Evolutionary conservation across 2,329 filamentous ascomycete genomes (phyloP).

Genomic region (Fusarium heterosporum): DNA sequence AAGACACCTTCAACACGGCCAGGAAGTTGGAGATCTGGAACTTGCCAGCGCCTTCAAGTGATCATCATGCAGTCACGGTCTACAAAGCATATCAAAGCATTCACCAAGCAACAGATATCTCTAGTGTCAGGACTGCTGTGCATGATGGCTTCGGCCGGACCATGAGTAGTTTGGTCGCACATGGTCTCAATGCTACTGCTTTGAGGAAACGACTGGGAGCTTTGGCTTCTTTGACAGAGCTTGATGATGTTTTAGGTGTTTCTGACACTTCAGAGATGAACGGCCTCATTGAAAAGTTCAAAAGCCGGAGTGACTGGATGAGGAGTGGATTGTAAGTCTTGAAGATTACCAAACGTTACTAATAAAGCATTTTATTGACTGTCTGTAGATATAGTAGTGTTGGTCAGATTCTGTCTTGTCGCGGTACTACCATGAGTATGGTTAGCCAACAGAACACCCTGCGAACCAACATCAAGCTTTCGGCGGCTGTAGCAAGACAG

Average conservation of each 20-base stretch:
- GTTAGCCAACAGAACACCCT: conserved; percentile 77
- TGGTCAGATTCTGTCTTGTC: conserved; percentile 81
- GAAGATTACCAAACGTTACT: too few species aligned
- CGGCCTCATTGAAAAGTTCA: conserved; percentile 71
- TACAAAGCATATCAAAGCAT: conserved; percentile 87
- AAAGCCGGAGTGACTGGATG: conserved; percentile 80
- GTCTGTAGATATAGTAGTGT: conserved; percentile 76
- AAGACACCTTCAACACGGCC: conserved; percentile 82
- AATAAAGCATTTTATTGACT: conserved; percentile 18
- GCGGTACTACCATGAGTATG: conserved; percentile 84
- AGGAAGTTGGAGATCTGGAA: conserved; percentile 93
- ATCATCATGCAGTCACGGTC: conserved; percentile 74
- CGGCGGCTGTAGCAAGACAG: conserved; percentile 72
- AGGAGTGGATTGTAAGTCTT: conserved; percentile 77
- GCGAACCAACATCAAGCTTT: conserved; percentile 69
- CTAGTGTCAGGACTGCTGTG: conserved; percentile 66
- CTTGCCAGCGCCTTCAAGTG: conserved; percentile 76
- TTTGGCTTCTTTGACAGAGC: conserved; percentile 80
- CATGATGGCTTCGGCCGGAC: conserved; percentile 72
- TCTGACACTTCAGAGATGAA: conserved; percentile 70
- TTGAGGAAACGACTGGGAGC: conserved; percentile 69
- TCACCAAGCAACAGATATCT: conserved; percentile 71
- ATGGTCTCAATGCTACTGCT: conserved; percentile 62
- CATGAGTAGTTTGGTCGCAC: conserved; percentile 67
- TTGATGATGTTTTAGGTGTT: conserved; percentile 79